These are phyloP conservation scores for Eimeria brunetti DNA, from an alignment of 169 alveolate genomes.

Conservation along the genomic window DNA sequence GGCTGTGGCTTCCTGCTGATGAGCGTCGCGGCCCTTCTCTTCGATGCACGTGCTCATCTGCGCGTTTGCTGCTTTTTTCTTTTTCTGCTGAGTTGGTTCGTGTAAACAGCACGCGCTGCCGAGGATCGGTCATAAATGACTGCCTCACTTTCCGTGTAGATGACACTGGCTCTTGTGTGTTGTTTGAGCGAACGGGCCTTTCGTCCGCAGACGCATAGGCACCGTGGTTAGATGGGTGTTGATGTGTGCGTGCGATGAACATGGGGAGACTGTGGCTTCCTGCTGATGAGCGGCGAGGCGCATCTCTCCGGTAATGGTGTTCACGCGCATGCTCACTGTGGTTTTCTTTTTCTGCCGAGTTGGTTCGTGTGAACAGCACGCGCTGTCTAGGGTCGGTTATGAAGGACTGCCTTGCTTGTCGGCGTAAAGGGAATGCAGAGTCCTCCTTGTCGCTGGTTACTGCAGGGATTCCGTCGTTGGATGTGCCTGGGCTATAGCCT, in stretches of 20 bases:
- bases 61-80: neutral
- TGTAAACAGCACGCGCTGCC: constrained; percentile 46
- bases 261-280: constrained; percentile 56
- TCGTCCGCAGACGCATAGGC: neutral
- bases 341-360: constrained; percentile 11
- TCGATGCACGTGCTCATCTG: neutral
- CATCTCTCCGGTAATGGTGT: neutral
- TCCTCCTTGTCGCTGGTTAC: neutral
- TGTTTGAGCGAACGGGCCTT: neutral
- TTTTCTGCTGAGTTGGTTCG: constrained; percentile 29
- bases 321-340: neutral
- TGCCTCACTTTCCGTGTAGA: neutral
- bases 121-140: constrained; percentile 25
- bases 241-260: neutral
- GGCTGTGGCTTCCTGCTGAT: constrained; percentile 68
- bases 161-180: neutral
- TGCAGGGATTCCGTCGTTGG: neutral
- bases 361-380: constrained; percentile 39
- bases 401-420: constrained; percentile 56
- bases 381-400: constrained; percentile 44
- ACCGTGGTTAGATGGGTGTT: neutral
- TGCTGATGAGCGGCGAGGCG: constrained; percentile 67
- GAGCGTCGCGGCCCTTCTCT: constrained; percentile 47
- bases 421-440: constrained; percentile 8
- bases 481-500: neutral